Base-by-base conservation (phyloP, 352 stramenopile genomes). In the Phytophthora citrophthora region DNA sequence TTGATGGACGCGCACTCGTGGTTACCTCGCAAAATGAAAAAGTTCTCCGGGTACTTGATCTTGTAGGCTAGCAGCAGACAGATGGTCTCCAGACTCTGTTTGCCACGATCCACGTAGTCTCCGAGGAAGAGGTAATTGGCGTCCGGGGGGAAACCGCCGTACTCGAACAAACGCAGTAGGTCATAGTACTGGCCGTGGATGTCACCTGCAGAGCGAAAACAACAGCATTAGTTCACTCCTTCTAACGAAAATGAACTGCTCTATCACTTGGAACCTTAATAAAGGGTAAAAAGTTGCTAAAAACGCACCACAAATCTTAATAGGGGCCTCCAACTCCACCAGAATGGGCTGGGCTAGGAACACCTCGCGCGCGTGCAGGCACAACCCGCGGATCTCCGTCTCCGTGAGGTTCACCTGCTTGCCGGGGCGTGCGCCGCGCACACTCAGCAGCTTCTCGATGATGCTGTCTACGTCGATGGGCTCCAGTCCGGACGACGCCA, bases 111-210 rank as follows among this genome's bases (percentile, higher is more conserved):
- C 34, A 98, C 95, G 57, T 98, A 98, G 74, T 98, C 95, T 47
- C 81, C 82, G 20, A 91, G 78, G 54, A 91, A 91, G 12, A 90
- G 70, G 45, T 90, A 94, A 46, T 78, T 72, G 79, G 44, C 73
- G 59, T 40, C 89, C 68, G 53, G 94, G 85, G 89, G 94, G 68
- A 99, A 98, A 39, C 94, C 90, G 62, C 86, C 84, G 47, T 91
- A 91, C 70, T 94, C 83, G 63, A 99, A 99, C 23, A 99, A 73
- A 73, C 99, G 96, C 47, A 99, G 79, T 45, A 99, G 73, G 77
- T 99, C 98, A 72, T 98, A 97, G 75, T 99, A 99, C 79, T 99
- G 98, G 10, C 97, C 90, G 69, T 99, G 97, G 58, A 99, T 97
- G 72, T 99, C 98, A 39, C 97, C 97, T 72, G 40, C 4, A 68